Conservation (phyloP, 2,329 filamentous ascomycete species). For the Sarocladiaceae sp. region DNA sequence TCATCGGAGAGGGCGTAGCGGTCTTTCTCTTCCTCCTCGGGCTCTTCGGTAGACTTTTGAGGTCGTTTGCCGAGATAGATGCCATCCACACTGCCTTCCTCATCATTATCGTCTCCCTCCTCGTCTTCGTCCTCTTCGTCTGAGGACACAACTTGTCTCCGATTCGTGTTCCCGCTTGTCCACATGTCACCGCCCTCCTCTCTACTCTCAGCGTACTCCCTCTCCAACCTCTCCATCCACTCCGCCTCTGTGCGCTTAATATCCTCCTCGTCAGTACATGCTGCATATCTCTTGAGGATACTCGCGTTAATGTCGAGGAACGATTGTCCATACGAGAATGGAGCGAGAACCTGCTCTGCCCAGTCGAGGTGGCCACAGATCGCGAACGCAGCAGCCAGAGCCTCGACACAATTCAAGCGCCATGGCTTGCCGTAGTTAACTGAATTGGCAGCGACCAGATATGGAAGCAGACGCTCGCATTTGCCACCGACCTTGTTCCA, state of each 20-base stretch:
- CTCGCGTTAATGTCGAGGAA: constrained; percentile 88
- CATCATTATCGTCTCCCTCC: constrained; percentile 37
- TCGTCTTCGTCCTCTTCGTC: constrained; percentile 49
- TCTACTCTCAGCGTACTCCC: constrained; percentile 78
- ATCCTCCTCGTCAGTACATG: constrained; percentile 71
- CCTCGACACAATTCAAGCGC: constrained; percentile 93
- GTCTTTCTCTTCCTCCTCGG: constrained; percentile 50
- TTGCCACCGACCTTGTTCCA: constrained; percentile 89
- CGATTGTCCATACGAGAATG: constrained; percentile 81
- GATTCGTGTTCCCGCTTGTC: constrained; percentile 86
- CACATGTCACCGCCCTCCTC: constrained; percentile 70
- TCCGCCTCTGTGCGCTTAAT: constrained; percentile 79
- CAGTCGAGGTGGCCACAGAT: constrained; percentile 91
- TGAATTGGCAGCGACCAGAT: constrained; percentile 91
- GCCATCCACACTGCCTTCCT: constrained; percentile 44
- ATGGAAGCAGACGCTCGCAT: constrained; percentile 84
- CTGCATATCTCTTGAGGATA: constrained; percentile 77
- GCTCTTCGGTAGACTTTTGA: constrained; percentile 26
- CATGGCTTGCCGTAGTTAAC: constrained; percentile 97
- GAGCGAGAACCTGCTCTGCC: constrained; percentile 75
- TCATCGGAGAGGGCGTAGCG: constrained; percentile 74
- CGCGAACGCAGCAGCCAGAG: constrained; percentile 82
- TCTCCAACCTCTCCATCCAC: constrained; percentile 86
- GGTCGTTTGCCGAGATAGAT: constrained; percentile 56
- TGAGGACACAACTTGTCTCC: constrained; percentile 47